Evolutionary conservation across 1,284 basidiomycete genomes (phyloP), one percentile per base, ranked within the genome.

Genomic region (Agaricales sp.): DNA sequence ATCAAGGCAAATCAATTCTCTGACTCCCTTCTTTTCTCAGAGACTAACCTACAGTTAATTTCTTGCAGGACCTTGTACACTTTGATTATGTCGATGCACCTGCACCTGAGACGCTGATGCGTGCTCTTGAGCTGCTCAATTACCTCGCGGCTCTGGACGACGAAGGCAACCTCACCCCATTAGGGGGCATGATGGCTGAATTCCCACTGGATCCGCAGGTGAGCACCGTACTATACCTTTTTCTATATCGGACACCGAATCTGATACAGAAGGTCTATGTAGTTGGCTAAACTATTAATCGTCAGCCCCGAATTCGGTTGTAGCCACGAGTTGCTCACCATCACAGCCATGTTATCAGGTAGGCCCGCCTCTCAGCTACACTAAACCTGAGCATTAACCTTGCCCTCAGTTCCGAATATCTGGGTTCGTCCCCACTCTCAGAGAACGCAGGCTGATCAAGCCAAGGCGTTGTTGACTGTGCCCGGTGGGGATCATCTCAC

Each of bases 21-120:
- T 8, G 11, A 11, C 41, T 16, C 16, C 11, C 30, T 12, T 12
- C 11, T 12, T 18, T 26, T 38, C 37, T 47, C 23, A 50, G 18
- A 2, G 6, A 45, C 21, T 37, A 3, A 22, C 3, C 18, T 44
- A 25, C 48, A 14, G 35, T 20, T 37, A 16, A 49, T 54, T n/a
- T 20, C 6, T 25, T 24, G 45, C 23, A 90, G 82, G 91, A 93
- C 73, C 74, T 95, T 43, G 92, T 96, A 1, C 74, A 75, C 53
- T 96, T 96, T 58, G 95, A 98, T 66, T 98, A 96, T 60, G 92
- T 99, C 49, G 92, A 96, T 65, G 89, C 92, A 0, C 93, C 94
- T 0, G 95, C 96, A 3, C 95, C 95, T 2, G 96, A 99, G 64
- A 97, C 93, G 2, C 79, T 99, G 50, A 98, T 99, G 94, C 85